Conservation (phyloP, 2,329 filamentous ascomycete genomes). For the Chrysoporthe deuterocubensis region DNA sequence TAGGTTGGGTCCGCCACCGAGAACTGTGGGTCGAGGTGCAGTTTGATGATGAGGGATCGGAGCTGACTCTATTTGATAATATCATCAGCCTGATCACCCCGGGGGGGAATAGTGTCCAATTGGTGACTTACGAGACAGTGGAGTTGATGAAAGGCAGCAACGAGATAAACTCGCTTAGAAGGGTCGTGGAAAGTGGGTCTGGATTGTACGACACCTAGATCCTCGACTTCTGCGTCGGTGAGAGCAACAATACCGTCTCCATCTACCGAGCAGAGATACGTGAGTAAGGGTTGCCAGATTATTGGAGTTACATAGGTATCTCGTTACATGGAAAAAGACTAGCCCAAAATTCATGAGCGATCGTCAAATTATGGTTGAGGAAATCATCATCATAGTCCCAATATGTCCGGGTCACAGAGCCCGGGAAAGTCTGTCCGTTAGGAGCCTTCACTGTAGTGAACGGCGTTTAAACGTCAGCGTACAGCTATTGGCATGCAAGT, state of each 20-base stretch:
- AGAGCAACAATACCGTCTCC: not conserved
- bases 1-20: not conserved
- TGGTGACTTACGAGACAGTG: not conserved
- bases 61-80: not conserved
- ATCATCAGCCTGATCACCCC: not conserved
- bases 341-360: not conserved
- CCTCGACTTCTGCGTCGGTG: not conserved
- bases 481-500: not conserved
- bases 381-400: not conserved
- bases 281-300: not conserved
- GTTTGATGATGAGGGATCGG: not conserved
- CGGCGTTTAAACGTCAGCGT: not conserved
- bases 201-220: not conserved
- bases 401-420: not conserved
- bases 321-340: not conserved
- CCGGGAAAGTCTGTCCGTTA: not conserved
- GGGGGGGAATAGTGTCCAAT: too few species aligned
- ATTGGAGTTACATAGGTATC: not conserved
- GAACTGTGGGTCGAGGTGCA: not conserved
- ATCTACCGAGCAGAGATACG: not conserved
- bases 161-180: not conserved
- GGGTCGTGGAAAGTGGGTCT: not conserved
- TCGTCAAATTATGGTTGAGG: not conserved
- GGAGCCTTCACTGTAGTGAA: not conserved
- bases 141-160: not conserved